Evolutionary conservation across 352 stramenopile genomes (phyloP), one percentile per base, ranked within the genome.

Genomic region (Globisporangium middletonii): DNA sequence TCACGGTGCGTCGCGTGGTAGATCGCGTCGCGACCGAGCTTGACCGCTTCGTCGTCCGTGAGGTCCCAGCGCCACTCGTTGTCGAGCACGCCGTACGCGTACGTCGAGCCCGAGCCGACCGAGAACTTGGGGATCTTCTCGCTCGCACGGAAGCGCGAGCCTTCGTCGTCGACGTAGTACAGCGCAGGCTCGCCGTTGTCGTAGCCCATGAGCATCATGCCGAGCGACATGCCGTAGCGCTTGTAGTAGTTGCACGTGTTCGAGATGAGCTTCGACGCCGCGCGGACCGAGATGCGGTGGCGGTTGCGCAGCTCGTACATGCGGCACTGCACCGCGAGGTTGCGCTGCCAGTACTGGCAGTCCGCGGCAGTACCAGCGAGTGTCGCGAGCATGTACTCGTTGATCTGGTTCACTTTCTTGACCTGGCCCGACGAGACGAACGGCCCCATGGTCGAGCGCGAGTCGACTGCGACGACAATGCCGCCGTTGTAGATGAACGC

Each of bases 341-440:
- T 99, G 19, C 97, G 87, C 71, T 99, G 96, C 97, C 97, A 99
- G 71, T 98, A 99, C 67, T 97, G 95, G 69, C 98, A 99, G 79
- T 99, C 98, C 18, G 96, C 97, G 33, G 98, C 98, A 55, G 96
- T 97, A 26, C 98, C 98, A 18, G 98, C 97, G 76, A 99, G 97
- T 47, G 98, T 99, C 44, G 97, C 97, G 1, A 99, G 78, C 44
- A 99, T 95, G 71, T 99, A 99, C 27, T 98, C 97, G 79, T 99
- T 99, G 79, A 99, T 99, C 76, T 98, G 92, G 79, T 99, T 99
- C 18, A 99, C 86, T 79, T 99, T 99, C 71, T 99, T 98, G 30
- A 99, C 97, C 42, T 97, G 97, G 27, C 97, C 89, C 30, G 96
- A 99, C 9, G 97, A 94, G 49, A 99, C 98, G 89, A 99, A 99